Evolutionary conservation across 352 stramenopile species (phyloP).

Genomic region (Globisporangium alternatum): DNA sequence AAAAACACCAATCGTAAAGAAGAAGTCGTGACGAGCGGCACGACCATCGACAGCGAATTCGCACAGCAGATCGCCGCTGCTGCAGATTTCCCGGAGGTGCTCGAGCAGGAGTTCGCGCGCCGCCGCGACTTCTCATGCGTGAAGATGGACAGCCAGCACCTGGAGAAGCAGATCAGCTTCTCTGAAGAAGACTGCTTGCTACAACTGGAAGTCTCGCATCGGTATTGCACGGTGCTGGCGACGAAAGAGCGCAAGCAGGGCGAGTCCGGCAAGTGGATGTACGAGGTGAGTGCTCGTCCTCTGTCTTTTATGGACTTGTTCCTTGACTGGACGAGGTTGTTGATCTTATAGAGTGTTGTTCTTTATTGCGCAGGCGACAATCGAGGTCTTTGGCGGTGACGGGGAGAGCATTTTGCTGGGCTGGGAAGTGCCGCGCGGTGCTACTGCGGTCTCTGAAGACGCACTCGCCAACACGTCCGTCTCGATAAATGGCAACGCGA

Average conservation of each 20-base stretch:
- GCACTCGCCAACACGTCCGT: not conserved
- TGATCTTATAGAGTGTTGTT: not conserved
- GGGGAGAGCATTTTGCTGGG: constrained; percentile 74
- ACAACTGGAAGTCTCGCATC: constrained; percentile 59
- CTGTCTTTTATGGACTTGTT: not conserved
- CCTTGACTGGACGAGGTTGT: not conserved
- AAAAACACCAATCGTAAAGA: not conserved
- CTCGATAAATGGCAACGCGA: not conserved
- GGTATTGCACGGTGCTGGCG: constrained; percentile 67
- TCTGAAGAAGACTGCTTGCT: constrained; percentile 72
- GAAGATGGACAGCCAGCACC: constrained; percentile 57
- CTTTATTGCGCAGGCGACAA: constrained; percentile 14
- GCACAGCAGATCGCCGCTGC: constrained; percentile 32
- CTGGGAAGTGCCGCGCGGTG: constrained; percentile 64
- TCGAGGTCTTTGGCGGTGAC: constrained; percentile 54
- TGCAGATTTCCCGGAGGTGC: constrained; percentile 51
- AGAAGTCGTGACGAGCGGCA: too few relatives aligned
- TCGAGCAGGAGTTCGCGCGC: constrained; percentile 58
- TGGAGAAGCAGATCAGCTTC: constrained; percentile 66
- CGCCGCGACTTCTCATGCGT: constrained; percentile 68
- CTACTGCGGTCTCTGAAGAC: not conserved
- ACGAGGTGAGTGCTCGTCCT: constrained; percentile 35
- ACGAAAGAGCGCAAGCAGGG: constrained; percentile 70
- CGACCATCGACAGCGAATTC: constrained; percentile 32
- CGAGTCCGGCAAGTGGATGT: constrained; percentile 80